Conservation (phyloP, 129 eudicot genomes). For the Helianthus annuus region DNA sequence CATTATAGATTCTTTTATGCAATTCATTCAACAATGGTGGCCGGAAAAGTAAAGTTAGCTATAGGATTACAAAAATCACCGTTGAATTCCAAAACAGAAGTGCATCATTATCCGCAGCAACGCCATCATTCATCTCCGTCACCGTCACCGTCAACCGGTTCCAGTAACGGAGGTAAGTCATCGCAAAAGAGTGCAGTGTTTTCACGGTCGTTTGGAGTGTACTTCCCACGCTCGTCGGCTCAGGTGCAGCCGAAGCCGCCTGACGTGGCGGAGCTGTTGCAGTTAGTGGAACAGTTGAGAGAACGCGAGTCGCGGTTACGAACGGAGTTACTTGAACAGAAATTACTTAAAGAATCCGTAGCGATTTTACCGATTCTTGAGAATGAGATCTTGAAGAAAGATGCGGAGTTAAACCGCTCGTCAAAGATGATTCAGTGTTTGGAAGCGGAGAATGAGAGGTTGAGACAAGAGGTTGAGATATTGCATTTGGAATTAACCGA, state of each 20-base stretch:
- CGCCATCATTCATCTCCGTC: conserved; percentile 10
- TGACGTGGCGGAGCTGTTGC: conserved; percentile 79
- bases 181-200: conserved; percentile 53
- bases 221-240: conserved; percentile 88
- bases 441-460: conserved; percentile 63
- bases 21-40: conserved; percentile 49
- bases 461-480: conserved; percentile 62
- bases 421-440: conserved; percentile 45
- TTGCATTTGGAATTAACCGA: conserved; percentile 45
- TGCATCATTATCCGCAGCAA: not conserved
- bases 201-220: conserved; percentile 77
- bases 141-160: not conserved
- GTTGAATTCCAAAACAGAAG: conserved; percentile 27
- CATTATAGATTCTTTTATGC: not conserved
- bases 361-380: conserved; percentile 82
- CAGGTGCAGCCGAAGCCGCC: conserved; percentile 98
- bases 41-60: conserved; percentile 74
- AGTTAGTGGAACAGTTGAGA: conserved; percentile 70
- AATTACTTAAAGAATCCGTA: conserved; percentile 62
- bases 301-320: conserved; percentile 71
- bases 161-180: conserved; percentile 40
- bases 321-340: conserved; percentile 75
- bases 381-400: conserved; percentile 54
- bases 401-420: conserved; percentile 33
- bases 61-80: conserved; percentile 74